phyloP scores from a whole-genome alignment of 495 filamentous ascomycete species.

The Physcia stellaris region DNA sequence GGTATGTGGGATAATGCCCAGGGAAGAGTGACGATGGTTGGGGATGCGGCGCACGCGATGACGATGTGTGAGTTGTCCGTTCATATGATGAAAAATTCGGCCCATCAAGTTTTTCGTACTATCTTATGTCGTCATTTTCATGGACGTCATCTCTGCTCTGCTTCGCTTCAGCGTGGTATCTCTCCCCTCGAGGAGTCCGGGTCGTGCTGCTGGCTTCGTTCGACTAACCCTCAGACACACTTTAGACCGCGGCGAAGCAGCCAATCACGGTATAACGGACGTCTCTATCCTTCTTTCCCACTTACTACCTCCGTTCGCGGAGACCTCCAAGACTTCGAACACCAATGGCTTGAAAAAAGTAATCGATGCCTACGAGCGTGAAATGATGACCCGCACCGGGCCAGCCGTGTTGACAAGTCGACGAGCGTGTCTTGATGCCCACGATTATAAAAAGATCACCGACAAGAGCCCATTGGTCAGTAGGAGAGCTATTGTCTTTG shows the following conservation, averaged over 20 bases:
- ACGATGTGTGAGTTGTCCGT: conserved; percentile 39
- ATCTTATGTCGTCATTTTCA: too few species aligned
- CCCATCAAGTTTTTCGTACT: too few species aligned
- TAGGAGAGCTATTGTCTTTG: conserved; percentile 11
- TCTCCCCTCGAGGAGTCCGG: too few species aligned
- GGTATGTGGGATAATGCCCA: conserved; percentile 23
- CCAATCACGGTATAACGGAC: conserved; percentile 46
- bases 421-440: conserved; percentile 50
- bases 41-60: conserved; percentile 44
- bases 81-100: too few species aligned
- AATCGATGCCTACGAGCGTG: conserved; percentile 35
- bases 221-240: too few species aligned
- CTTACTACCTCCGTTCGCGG: conserved; percentile 7
- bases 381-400: conserved; percentile 33
- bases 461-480: conserved; percentile 24
- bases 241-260: conserved; percentile 43
- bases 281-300: conserved; percentile 24
- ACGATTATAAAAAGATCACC: conserved; percentile 33
- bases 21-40: conserved; percentile 33
- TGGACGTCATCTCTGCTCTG: too few species aligned
- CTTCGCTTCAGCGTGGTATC: too few species aligned
- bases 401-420: conserved; percentile 41
- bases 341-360: conserved; percentile 15
- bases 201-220: too few species aligned
- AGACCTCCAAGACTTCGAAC: conserved; percentile 4